phyloP scores from a whole-genome alignment of 2,329 filamentous ascomycete species.

The Metarhizium rileyi region DNA sequence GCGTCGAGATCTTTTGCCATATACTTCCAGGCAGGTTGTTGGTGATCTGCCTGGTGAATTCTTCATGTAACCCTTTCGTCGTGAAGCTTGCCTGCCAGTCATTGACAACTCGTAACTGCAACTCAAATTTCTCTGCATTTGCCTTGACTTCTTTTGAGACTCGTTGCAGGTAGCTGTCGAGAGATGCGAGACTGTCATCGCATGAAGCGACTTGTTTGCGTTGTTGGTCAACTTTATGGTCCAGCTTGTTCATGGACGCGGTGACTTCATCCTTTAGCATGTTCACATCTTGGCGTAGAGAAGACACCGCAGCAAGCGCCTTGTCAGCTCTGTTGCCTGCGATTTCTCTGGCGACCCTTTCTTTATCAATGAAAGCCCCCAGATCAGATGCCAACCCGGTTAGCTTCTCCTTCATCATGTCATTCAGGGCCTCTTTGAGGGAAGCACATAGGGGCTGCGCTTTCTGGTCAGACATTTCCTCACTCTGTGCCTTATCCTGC shows the following conservation, averaged over 20 bases:
- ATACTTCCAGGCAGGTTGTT: constrained; percentile 15
- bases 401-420: constrained; percentile 7
- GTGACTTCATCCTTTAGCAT: not conserved
- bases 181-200: not conserved
- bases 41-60: constrained; percentile 29
- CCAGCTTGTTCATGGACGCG: not conserved
- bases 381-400: constrained; percentile 5
- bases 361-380: constrained; percentile 13
- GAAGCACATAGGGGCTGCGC: not conserved
- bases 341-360: constrained; percentile 8
- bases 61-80: constrained; percentile 30
- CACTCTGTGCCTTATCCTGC: not conserved
- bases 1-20: constrained; percentile 10
- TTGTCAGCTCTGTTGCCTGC: constrained; percentile 3
- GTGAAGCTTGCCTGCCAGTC: constrained; percentile 39
- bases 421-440: not conserved
- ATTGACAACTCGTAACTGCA: constrained; percentile 31
- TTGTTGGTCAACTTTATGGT: not conserved
- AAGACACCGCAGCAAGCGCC: constrained; percentile 5
- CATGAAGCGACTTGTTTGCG: not conserved
- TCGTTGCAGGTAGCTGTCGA: not conserved
- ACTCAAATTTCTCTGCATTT: constrained; percentile 20
- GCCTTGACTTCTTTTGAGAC: constrained; percentile 2
- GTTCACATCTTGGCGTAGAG: constrained; percentile 2
- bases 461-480: constrained; percentile 3